Base-by-base conservation (phyloP, 371 early-diverging fungal genomes). In the Sporodiniella umbellata region DNA sequence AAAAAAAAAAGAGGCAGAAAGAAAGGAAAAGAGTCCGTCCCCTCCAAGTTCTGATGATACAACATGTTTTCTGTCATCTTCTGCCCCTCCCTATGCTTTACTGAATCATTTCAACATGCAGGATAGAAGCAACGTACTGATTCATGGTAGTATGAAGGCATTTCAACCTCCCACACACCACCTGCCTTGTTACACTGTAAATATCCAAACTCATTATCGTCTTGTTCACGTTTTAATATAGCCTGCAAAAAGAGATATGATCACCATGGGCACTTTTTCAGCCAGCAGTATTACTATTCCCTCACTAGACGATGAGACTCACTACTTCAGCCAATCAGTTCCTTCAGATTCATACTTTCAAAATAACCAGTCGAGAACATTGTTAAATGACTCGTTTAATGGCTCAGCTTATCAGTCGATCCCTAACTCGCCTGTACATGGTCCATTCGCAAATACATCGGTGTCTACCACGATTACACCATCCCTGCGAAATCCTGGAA, bases 1-100 rank as follows among this genome's bases (percentile, higher is more conserved):
- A 40, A 74, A 78, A 38, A 68, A 76, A 54, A 59, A 57, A 5
- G 26, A 42, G 17, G 37, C 40, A 59, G 56, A 60, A 37, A 23
- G 42, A 37, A 43, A 45, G 24, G 30, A 31, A 5, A 33, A 26
- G 2, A 17, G 28, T 31, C 22, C 30, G 7, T 7, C 33, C 19
- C 48, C 54, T n/a, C 54, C 54, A 33, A 35, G 18, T 8, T 24
- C 48, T 22, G 26, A 26, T 26, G 37, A 51, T 24, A 54, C 54
- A 23, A 42, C 48, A 2, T 17, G 21, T 35, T 38, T 58, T 12
- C 42, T 62, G n/a, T 66, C 66, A 3, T 61, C 62, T 14, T 66
- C 66, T 5, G 62, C 66, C 35, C 66, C 62, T 42, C 66, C 62
- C 12, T 57, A 48, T 42, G 40, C 58, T 45, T 53, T 18, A 15